phyloP scores from a whole-genome alignment of 225 moss, liverwort and hornwort genomes.

The Anthoceros angustus region DNA sequence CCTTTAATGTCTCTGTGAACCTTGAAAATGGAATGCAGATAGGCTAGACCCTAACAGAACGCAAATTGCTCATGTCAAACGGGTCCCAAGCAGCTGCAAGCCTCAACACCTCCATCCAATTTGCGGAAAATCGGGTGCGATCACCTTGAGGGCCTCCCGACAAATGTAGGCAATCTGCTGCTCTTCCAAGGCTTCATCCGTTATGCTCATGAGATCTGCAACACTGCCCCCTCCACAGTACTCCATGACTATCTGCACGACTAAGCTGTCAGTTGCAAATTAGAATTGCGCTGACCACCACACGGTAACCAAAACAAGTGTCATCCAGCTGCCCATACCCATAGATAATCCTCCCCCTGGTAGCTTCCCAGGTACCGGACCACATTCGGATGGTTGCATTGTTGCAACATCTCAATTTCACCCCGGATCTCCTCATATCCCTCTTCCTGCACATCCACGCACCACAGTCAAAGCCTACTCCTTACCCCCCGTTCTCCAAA shows the following conservation, averaged over 20 bases:
- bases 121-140: background rate
- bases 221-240: constrained; percentile 99
- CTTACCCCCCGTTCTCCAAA: background rate
- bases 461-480: background rate
- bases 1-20: constrained; percentile 97
- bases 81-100: background rate
- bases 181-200: constrained; percentile 92
- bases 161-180: constrained; percentile 97
- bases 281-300: background rate
- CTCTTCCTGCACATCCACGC: constrained; percentile 35
- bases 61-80: background rate
- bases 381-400: constrained; percentile 96
- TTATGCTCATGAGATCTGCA: constrained; percentile 94
- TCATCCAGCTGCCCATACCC: constrained; percentile 22
- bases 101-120: background rate
- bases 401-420: constrained; percentile 96
- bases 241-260: constrained; percentile 84
- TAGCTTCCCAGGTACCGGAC: constrained; percentile 89
- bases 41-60: constrained; percentile 47
- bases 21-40: constrained; percentile 92
- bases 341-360: constrained; percentile 95
- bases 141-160: constrained; percentile 66
- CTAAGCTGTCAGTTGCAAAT: background rate
- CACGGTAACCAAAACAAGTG: background rate
- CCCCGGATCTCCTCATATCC: constrained; percentile 98